Conservation (phyloP, 495 filamentous ascomycete species). For the Neurospora terricola region DNA sequence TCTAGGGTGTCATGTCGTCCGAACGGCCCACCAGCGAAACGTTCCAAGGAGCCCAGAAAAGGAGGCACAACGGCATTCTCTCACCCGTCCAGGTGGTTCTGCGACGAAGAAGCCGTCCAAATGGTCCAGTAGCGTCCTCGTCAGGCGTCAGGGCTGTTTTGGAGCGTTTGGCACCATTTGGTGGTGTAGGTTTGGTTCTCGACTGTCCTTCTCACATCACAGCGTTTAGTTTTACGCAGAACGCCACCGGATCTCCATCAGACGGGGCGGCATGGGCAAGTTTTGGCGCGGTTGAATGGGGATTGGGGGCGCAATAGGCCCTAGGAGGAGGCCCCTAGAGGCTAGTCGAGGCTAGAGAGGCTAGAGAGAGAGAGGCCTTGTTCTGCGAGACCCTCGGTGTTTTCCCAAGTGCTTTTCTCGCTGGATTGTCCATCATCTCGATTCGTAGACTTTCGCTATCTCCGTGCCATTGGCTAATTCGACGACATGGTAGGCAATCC, state of each 20-base stretch:
- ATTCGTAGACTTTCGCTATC: not conserved
- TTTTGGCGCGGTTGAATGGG: not conserved
- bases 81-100: not conserved
- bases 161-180: not conserved
- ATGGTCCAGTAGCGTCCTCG: not conserved
- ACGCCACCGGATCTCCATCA: not conserved
- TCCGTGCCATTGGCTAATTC: not conserved
- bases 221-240: not conserved
- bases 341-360: not conserved
- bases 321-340: not conserved
- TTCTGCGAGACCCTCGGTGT: not conserved
- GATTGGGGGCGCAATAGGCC: not conserved
- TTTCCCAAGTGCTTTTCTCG: not conserved
- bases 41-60: not conserved
- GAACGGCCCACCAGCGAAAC: not conserved
- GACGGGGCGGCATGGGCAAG: not conserved
- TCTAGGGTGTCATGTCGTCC: not conserved
- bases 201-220: not conserved
- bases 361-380: not conserved
- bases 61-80: not conserved
- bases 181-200: not conserved
- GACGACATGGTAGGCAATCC: not conserved
- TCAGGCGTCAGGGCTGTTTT: not conserved
- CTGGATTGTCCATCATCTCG: not conserved
- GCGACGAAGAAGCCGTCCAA: not conserved